Conservation (phyloP, 352 stramenopile genomes). For the Peronospora belbahrii region DNA sequence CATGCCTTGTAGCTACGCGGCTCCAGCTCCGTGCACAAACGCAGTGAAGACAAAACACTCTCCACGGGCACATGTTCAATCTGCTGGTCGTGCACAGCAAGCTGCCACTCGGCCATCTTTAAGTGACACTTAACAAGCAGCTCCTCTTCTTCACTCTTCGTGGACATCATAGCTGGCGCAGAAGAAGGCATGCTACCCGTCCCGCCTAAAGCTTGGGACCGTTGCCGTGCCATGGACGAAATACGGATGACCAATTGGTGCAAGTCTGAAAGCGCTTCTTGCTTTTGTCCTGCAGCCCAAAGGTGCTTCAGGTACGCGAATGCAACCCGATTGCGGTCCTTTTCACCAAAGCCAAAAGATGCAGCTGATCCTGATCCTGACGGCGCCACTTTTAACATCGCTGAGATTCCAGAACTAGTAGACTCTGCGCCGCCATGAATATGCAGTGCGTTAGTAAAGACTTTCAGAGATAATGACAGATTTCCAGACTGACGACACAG, state of each 20-base stretch:
- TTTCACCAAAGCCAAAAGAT: conserved; percentile 64
- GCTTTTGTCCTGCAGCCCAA: conserved; percentile 85
- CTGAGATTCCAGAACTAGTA: conserved; percentile 20
- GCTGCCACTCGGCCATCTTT: conserved; percentile 81
- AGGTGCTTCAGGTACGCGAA: conserved; percentile 95
- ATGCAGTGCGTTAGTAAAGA: conserved; percentile 76
- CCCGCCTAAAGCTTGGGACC: conserved; percentile 9
- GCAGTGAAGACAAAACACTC: conserved; percentile 56
- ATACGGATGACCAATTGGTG: conserved; percentile 74
- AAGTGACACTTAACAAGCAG: conserved; percentile 79
- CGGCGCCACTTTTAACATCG: conserved; percentile 44
- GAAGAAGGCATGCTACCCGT: conserved; percentile 15
- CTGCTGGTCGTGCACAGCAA: conserved; percentile 74
- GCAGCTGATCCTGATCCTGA: conserved; percentile 50
- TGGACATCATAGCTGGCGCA: conserved; percentile 20
- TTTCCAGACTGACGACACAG: conserved; percentile 87
- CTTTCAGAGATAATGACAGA: conserved; percentile 72
- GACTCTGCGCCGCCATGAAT: conserved; percentile 33
- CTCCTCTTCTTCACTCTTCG: conserved; percentile 53
- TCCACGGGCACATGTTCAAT: conserved; percentile 71
- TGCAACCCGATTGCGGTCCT: conserved; percentile 88
- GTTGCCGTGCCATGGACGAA: conserved; percentile 30
- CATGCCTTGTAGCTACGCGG: conserved; percentile 86
- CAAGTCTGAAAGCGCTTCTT: conserved; percentile 85
- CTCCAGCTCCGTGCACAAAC: conserved; percentile 63